Base-by-base conservation (phyloP, 495 filamentous ascomycete species). In the Daldinia bambusicola region DNA sequence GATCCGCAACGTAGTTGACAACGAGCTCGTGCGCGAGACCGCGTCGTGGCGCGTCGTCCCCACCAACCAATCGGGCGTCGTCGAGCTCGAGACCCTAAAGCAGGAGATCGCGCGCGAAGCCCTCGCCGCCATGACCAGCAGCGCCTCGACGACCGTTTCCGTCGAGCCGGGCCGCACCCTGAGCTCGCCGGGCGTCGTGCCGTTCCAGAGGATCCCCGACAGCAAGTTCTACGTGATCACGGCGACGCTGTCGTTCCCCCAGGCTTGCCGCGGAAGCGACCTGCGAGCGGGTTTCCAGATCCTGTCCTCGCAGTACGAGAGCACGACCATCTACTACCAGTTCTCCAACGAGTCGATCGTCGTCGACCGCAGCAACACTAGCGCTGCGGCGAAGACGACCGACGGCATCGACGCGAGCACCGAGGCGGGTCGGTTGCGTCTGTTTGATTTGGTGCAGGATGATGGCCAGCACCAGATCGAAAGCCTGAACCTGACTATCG, bases 251-350 rank as follows among this genome's bases (percentile, higher is more conserved):
- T 58, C 50, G 8, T 79, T 64, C 60, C 59, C 60, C 18, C 53
- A 22, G 4, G 37, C 56, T 41, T 56, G 58, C 31, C 67, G 61
- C 12, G 71, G 57, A 9, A 73, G 55, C 48, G 66, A 75, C 30
- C 38, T 79, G n/a, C 34, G 69, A 32, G 72, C 68, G 4, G 70
- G 67, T 14, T 79, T 79, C 66, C 67, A 64, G n/a, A 61, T 75
- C 14, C 61, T 75, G 14, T 67, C 65, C 18, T 70, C 74, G 7
- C 50, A 74, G 10, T 64, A 74, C 32, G 77, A 79, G 64, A 66
- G 69, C 26, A 79, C 77, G 18, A 77, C 59, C 20, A 78, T 79
- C 55, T 75, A 76, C 53, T 75, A 78, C 32, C 70, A 79, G 38
- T 66, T 78, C 45, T 53, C 64, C 13, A 56, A 74, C 50, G 61